Evolutionary conservation across 139 green algal species (phyloP).

Genomic region (Chlamydomonas incerta): DNA sequence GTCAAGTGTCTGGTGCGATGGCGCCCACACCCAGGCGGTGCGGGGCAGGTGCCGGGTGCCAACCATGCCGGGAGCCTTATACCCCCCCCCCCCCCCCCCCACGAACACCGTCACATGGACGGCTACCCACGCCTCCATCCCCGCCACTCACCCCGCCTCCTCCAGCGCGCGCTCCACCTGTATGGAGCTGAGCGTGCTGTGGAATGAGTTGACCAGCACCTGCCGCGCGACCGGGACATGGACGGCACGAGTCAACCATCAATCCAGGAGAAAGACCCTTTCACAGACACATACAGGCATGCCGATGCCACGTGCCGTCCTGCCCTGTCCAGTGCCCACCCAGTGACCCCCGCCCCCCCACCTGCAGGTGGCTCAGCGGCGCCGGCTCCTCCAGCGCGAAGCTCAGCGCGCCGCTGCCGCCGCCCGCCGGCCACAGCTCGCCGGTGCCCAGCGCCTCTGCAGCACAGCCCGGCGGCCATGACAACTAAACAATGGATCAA

Average conservation of each 20-base stretch:
- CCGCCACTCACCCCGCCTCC: slow-evolving; percentile 1
- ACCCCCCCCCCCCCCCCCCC: not conserved
- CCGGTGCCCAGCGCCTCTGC: slow-evolving; percentile 25
- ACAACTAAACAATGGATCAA: too few species aligned
- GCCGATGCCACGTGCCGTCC: too few species aligned
- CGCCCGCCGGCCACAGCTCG: not conserved
- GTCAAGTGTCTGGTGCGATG: too few species aligned
- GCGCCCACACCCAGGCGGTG: too few species aligned
- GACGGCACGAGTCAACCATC: too few species aligned
- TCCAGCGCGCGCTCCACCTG: slow-evolving; percentile 24
- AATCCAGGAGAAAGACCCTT: too few species aligned
- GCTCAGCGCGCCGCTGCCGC: not conserved
- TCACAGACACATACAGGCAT: too few species aligned
- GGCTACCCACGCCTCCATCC: too few species aligned
- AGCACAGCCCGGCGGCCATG: not conserved
- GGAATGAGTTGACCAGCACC: slow-evolving; percentile 30
- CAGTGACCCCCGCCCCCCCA: not conserved
- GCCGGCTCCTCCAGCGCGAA: slow-evolving; percentile 33
- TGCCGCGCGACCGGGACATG: too few species aligned
- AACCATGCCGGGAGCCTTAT: too few species aligned
- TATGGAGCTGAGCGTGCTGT: slow-evolving; percentile 24
- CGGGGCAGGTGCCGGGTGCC: too few species aligned
- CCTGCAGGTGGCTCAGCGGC: slow-evolving; percentile 37
- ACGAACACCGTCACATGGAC: not conserved
- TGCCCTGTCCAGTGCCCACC: too few species aligned